Percentiles rank a stretch among this genome's conserved stretches.
phyloP scores from a whole-genome alignment of 257 asterid species.

The Gentiana dahurica region DNA sequence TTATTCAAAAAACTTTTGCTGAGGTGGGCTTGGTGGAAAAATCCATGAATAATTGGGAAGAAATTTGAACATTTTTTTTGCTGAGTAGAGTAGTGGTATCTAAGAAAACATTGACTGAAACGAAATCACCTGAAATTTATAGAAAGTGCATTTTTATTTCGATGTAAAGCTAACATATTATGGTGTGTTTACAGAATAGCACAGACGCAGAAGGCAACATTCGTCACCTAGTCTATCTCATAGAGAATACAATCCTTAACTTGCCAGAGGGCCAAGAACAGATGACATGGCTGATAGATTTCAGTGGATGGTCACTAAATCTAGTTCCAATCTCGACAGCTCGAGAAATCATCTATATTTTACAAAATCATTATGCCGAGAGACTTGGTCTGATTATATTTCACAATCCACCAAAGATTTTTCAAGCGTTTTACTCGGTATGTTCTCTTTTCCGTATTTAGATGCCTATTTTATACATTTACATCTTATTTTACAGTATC shows the following conservation, averaged over 20 bases:
- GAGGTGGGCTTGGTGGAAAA: too few species aligned
- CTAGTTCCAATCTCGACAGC: conserved; percentile 55
- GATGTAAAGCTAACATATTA: too few species aligned
- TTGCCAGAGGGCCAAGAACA: conserved; percentile 73
- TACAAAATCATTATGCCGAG: conserved; percentile 86
- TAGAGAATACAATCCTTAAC: conserved; percentile 70
- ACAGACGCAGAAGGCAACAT: conserved; percentile 52
- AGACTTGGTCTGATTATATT: conserved; percentile 59
- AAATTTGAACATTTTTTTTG: too few species aligned
- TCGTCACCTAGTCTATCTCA: conserved; percentile 62
- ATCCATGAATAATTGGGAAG: too few species aligned
- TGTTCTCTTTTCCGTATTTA: neutral
- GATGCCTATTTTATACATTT: too few species aligned
- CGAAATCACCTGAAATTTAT: too few species aligned
- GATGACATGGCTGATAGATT: conserved; percentile 91
- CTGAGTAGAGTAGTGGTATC: too few species aligned
- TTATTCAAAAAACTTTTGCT: neutral
- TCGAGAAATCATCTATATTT: conserved; percentile 47
- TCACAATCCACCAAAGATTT: conserved; percentile 69
- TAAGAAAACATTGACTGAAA: too few species aligned
- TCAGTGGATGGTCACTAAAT: conserved; percentile 74
- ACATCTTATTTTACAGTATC: too few species aligned
- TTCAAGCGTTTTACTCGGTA: conserved; percentile 80
- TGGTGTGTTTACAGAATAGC: conserved; percentile 30
- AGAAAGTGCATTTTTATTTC: too few species aligned